Base-by-base conservation (phyloP, 2,329 filamentous ascomycete species). In the Penicillium sp. region DNA sequence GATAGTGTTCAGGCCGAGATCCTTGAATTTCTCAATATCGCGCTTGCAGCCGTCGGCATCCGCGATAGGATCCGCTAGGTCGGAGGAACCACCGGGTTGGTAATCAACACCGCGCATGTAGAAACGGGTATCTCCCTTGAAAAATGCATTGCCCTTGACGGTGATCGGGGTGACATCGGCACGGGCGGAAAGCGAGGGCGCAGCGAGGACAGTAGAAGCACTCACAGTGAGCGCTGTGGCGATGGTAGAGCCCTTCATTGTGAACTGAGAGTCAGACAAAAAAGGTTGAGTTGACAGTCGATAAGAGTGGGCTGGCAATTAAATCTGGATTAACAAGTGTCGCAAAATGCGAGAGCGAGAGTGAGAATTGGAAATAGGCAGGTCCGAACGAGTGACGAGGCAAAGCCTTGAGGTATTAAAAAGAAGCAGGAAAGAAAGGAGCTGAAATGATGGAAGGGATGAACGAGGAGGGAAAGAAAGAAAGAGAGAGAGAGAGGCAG, bases 1-100 rank as follows among this genome's bases (percentile, higher is more conserved):
- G 74, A 97, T 84, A 29, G 92, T 93, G 84, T 97, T 97, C 80
- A 97, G 83, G 53, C 93, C 92, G 55, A 97, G 84, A 68, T 92
- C 86, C 82, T 91, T 86, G 87, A 97, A 96, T 75, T 92, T 84
- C 56, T 81, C 79, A 70, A 97, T 90, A 74, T 96, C 92, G 67
- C 93, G 90, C 76, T 86, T 85, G 86, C 93, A 97, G 72, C 84
- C 80, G 3, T 78, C 78, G 26, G 82, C 74, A 71, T 96, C 89
- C 65, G 91, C 88, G 57, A 97, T 89, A 64, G 93, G 92, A 74
- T 97, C 93, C 58, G 81, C 79, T 54, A 86, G 78, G 47, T 87
- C 77, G 56, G 86, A 88, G 13, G 87, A 84, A 65, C 88, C 88
- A 70, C 86, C 86, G 54, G 86, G 86, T 75, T 89, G 87, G 76